Percentiles rank a stretch among this genome's conserved stretches.
Evolutionary conservation across 371 early-diverging fungal species (phyloP).

Genomic region (Apophysomyces ossiformis): DNA sequence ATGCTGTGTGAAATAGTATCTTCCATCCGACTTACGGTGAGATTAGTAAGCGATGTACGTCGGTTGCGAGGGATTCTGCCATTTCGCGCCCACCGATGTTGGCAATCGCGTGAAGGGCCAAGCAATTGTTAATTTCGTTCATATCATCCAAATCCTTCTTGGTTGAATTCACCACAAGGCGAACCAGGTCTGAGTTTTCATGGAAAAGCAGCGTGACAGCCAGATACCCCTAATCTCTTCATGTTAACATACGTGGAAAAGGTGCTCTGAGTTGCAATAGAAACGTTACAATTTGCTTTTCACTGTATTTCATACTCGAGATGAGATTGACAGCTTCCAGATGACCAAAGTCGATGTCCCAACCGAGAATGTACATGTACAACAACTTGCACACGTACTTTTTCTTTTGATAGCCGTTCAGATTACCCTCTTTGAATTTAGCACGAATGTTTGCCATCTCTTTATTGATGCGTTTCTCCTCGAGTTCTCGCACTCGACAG

Average conservation of each 20-base stretch:
- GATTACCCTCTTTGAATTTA: conserved; percentile 92
- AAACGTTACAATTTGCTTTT: conserved; percentile 88
- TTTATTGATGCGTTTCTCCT: conserved; percentile 97
- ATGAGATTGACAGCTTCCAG: conserved; percentile 94
- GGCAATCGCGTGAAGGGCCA: conserved; percentile 95
- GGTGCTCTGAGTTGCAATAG: conserved; percentile 17
- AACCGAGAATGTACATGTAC: conserved; percentile 98
- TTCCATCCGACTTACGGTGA: conserved; percentile 66
- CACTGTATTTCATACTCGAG: conserved; percentile 88
- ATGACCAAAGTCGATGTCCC: conserved; percentile 97
- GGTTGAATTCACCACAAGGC: conserved; percentile 86
- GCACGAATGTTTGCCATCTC: conserved; percentile 98
- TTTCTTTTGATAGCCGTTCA: conserved; percentile 97
- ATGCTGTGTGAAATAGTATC: conserved; percentile 56
- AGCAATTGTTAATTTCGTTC: conserved; percentile 88
- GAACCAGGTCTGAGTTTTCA: conserved; percentile 84
- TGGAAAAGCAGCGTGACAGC: conserved; percentile 90
- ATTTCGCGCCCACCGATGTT: conserved; percentile 93
- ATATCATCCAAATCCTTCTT: conserved; percentile 88
- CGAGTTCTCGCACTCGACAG: conserved; percentile 90
- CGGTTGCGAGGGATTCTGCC: conserved; percentile 83
- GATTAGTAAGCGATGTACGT: conserved; percentile 85
- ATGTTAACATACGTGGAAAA: not conserved
- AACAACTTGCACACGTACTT: conserved; percentile 98
- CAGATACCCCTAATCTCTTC: conserved; percentile 83